Base-by-base conservation (phyloP, 2,329 filamentous ascomycete genomes). In the Stagonosporopsis chrysanthemi region DNA sequence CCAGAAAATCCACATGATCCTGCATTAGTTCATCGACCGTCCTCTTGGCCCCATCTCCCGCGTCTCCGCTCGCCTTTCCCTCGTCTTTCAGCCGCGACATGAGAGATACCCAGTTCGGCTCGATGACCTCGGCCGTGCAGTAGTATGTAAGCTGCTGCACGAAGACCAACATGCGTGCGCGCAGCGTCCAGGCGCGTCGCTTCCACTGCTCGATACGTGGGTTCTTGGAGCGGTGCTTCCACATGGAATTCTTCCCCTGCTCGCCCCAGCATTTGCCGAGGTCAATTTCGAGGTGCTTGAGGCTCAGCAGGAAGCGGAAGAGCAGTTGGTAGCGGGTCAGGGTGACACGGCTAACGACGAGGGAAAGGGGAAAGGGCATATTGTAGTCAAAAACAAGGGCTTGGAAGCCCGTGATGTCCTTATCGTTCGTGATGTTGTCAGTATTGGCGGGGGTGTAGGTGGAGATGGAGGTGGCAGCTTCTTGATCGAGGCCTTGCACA, bases 11-110 rank as follows among this genome's bases (percentile, higher is more conserved):
- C 58, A 99, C 93, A 78, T 99, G 95, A 72, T 98, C 93, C 79
- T 98, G 92, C 95, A 99, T 99, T 72, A 99, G 80, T 79, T 98
- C 92, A 71, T 99, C 95, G 1, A 99, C 95, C 0, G 95, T 99
- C 35, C 92, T 77, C 67, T 86, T 87, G n/a, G 83, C 82, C 54
- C 84, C 68, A 4, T 66, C 61, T 0, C 79, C 52, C 70, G 71
- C 55, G 4, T 76, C 38, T 68, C 65, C 67, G 14, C 46, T 61
- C 29, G 51, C 57, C 38, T 56, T 66, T 8, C 85, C 80, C 7
- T 83, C 82, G 38, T 76, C 71, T 12, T 88, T 89, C 6, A 98
- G 83, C 29, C 91, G 84, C n/a, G 89, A 87, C 92, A 97, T 97
- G 60, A 99, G 86, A 44, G 88, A 90, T 64, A 92, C 88, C 95